Conservation (phyloP, 257 asterid species). For the Solanum dulcamara region DNA sequence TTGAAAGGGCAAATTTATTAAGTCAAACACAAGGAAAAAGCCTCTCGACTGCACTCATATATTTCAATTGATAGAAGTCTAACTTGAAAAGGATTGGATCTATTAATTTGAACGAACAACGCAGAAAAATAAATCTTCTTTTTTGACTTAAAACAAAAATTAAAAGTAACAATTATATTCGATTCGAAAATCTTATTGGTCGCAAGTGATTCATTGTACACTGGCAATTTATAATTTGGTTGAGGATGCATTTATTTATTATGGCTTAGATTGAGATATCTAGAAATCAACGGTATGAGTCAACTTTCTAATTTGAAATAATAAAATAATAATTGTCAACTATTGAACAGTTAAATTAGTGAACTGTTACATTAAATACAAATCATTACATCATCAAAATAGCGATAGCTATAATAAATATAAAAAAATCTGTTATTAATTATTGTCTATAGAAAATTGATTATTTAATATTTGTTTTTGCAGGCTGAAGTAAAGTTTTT, state of each 20-base stretch:
- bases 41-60: too few relatives aligned
- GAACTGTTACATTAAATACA: too few relatives aligned
- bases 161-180: not conserved
- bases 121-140: not conserved
- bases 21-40: not conserved
- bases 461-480: not conserved
- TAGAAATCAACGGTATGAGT: not conserved
- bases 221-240: too few relatives aligned
- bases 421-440: not conserved
- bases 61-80: not conserved
- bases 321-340: not conserved
- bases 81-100: too few relatives aligned
- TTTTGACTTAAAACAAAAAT: not conserved
- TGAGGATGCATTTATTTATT: not conserved
- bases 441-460: not conserved
- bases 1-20: not conserved
- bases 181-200: not conserved
- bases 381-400: too few relatives aligned
- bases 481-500: conserved; percentile 94
- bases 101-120: not conserved
- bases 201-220: too few relatives aligned
- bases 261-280: not conserved
- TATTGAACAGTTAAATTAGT: not conserved
- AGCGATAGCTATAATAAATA: too few relatives aligned
- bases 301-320: not conserved